Base-by-base conservation (phyloP, 208 protist species). In the Herpetomonas samuelpessoai region DNA sequence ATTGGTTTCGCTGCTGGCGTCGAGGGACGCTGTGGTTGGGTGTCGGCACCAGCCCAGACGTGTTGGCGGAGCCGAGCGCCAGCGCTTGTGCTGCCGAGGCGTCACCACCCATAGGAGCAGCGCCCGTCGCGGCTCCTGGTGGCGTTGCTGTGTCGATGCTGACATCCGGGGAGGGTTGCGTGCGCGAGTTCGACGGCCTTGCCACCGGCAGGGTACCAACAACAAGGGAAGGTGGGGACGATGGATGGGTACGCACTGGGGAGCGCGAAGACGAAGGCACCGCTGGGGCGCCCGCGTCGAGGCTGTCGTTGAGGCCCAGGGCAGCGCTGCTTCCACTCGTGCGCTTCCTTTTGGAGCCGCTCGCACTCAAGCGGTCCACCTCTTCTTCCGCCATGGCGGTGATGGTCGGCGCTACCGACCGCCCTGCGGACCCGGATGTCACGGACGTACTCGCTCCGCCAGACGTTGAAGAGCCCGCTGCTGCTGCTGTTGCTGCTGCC, bases 401-500 rank as follows among this genome's bases (percentile, higher is more conserved):
- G 25, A 38, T 38, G 12, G 49, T 19, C 14, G 49, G 28, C 38
- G 18, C n/a, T 28, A 59, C 38, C 12, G 54, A 24, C 12, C 22
- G 48, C 4, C 30, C 24, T 29, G n/a, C n/a, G n/a, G n/a, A n/a
- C n/a, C n/a, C n/a, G 9, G 48, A 53, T 7, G 30, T 18, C 19
- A 26, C 24, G 4, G 26, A 31, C 24, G 48, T 18, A 22, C 14
- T 57, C 16, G 52, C 28, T 14, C 29, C n/a, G 47, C 29, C 10
- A n/a, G 47, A 16, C n/a, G 47, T 19, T 19, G 47, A 4, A 25
- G 47, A 26, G 47, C 26, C 55, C 28, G 35, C 35, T 6, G 6
- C 35, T 14, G 14, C 14, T 6, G 35, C 35, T n/a, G n/a, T n/a
- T n/a, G 57, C 44, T 51, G 60, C 56, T 18, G 48, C 30, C 39